These are phyloP conservation scores for Diatrype stigma DNA, from an alignment of 2,329 filamentous ascomycete species.

Conservation along the genomic window DNA sequence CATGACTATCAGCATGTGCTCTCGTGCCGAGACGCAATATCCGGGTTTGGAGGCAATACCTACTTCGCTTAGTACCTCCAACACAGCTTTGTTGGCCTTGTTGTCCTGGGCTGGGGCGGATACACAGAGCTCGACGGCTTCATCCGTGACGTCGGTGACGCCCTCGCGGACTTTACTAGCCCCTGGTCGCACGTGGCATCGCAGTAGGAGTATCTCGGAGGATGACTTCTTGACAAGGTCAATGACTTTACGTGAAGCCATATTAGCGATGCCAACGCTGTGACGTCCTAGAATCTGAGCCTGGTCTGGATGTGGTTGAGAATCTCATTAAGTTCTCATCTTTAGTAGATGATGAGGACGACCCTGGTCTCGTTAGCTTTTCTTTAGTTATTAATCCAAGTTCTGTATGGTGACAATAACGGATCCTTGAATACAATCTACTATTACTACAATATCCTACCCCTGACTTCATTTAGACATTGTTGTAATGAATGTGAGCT, in stretches of 20 bases:
- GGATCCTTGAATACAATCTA: too few relatives aligned
- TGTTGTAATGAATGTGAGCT: too few relatives aligned
- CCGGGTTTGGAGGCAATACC: conserved; percentile 9
- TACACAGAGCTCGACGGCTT: conserved; percentile 61
- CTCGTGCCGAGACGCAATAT: background rate
- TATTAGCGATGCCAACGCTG: background rate
- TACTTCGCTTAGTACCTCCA: conserved; percentile 58
- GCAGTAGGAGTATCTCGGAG: conserved; percentile 47
- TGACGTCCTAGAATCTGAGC: too few relatives aligned
- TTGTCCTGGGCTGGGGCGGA: conserved; percentile 62
- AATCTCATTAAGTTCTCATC: too few relatives aligned
- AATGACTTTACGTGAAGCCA: conserved; percentile 43
- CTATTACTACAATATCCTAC: too few relatives aligned
- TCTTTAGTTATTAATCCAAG: too few relatives aligned
- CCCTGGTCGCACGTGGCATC: conserved; percentile 65
- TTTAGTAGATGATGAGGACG: too few relatives aligned
- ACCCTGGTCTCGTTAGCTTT: too few relatives aligned
- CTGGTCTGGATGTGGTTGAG: too few relatives aligned
- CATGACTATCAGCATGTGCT: too few relatives aligned
- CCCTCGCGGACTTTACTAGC: conserved; percentile 59
- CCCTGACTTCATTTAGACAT: too few relatives aligned
- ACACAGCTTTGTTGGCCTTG: conserved; percentile 65
- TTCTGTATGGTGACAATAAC: too few relatives aligned
- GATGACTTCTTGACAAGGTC: conserved; percentile 42
- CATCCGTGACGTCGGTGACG: conserved; percentile 50